phyloP scores from a whole-genome alignment of 2,329 filamentous ascomycete genomes.

The Piedraia hortae region DNA sequence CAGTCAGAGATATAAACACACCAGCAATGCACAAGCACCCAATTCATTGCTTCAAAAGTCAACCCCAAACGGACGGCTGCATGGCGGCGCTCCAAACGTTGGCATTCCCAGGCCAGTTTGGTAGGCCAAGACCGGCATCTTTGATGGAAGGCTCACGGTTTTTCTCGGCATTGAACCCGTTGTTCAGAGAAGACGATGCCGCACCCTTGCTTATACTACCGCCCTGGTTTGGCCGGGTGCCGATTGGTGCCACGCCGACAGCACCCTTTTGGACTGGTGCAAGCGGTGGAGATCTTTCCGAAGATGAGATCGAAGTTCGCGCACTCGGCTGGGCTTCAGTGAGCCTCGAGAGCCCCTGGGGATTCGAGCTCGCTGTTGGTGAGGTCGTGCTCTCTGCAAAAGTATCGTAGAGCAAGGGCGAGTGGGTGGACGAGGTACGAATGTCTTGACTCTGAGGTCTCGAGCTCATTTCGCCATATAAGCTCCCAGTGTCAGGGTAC shows the following conservation, averaged over 20 bases:
- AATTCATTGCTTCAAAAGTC: slow-evolving; percentile 8
- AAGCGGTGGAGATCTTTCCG: slow-evolving; percentile 49
- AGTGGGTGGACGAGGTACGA: slow-evolving; percentile 45
- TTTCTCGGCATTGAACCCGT: slow-evolving; percentile 29
- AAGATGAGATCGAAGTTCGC: slow-evolving; percentile 66
- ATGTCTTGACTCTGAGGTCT: slow-evolving; percentile 39
- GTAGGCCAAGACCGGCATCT: slow-evolving; percentile 19
- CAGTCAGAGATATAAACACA: no score
- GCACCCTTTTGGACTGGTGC: slow-evolving; percentile 29
- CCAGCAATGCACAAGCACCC: no score
- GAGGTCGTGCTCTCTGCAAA: slow-evolving; percentile 47
- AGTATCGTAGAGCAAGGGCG: slow-evolving; percentile 32
- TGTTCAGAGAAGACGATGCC: slow-evolving; percentile 53
- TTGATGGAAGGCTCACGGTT: slow-evolving; percentile 26
- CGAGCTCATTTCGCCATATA: slow-evolving; percentile 40
- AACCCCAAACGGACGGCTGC: slow-evolving; percentile 87
- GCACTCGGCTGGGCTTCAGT: slow-evolving; percentile 33
- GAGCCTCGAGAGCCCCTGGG: slow-evolving; percentile 15
- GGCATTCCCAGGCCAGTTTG: slow-evolving; percentile 51
- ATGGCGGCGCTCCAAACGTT: slow-evolving; percentile 60
- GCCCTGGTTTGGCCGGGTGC: slow-evolving; percentile 49
- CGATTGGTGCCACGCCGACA: slow-evolving; percentile 64
- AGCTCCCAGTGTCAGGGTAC: slow-evolving; percentile 47
- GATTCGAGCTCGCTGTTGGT: slow-evolving; percentile 37
- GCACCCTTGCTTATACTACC: slow-evolving; percentile 49